phyloP scores from a whole-genome alignment of 2,329 filamentous ascomycete genomes.

The Dissoconium aciculare region DNA sequence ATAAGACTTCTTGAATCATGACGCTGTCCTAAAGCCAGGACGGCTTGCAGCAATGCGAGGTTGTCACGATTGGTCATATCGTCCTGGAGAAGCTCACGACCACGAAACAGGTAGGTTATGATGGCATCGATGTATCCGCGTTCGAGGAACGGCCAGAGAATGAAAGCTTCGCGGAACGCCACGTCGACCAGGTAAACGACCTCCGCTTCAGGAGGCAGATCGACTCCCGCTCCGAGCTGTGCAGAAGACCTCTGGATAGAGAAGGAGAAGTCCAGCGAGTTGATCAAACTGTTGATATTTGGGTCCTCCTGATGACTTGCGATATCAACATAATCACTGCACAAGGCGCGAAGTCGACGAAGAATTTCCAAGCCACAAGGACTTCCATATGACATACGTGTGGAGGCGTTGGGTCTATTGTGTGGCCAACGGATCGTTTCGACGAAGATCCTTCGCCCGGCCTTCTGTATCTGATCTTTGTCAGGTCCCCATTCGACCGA shows the following conservation, averaged over 20 bases:
- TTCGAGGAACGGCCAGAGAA: constrained; percentile 11
- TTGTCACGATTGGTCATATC: constrained; percentile 8
- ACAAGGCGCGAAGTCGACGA: constrained; percentile 10
- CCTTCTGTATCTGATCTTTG: no score
- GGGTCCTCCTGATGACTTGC: not conserved
- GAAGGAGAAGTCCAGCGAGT: not conserved
- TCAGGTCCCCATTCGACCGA: no score
- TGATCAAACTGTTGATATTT: not conserved
- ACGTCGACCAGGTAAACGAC: constrained; percentile 6
- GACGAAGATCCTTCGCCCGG: no score
- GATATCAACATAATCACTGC: constrained; percentile 3
- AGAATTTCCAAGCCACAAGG: constrained; percentile 10
- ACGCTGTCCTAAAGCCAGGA: constrained; percentile 10
- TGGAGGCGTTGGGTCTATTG: no score
- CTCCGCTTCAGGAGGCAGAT: constrained; percentile 5
- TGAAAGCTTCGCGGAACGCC: constrained; percentile 10
- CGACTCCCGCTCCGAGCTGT: not conserved
- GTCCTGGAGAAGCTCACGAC: constrained; percentile 4
- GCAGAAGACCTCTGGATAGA: not conserved
- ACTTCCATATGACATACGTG: constrained; percentile 8
- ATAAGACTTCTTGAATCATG: no score
- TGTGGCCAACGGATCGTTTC: no score
- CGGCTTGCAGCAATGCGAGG: constrained; percentile 8
- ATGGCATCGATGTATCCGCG: constrained; percentile 6
- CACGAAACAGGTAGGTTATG: constrained; percentile 6